Base-by-base conservation (phyloP, 148 eudicot genomes). In the Chenopodium berlandieri region DNA sequence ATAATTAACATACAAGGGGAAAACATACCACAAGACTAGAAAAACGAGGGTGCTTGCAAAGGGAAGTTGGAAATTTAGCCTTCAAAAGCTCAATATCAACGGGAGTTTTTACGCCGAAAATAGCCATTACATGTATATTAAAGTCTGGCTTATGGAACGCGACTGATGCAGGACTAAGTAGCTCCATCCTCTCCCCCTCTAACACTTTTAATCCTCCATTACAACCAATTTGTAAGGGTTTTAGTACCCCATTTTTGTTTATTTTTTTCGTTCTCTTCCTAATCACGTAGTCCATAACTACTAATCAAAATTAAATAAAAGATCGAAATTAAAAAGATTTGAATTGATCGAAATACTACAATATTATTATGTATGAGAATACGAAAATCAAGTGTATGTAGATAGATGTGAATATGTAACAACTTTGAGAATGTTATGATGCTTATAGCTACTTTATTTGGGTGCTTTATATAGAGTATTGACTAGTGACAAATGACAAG, bases 41-140 rank as follows among this genome's bases (percentile, higher is more conserved):
- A 82, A 87, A 87, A 76, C 89, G 89, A 87, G 89, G 89, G 68
- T 87, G 89, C 44, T 84, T 84, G 69, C 84, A 84, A 37, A 87
- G 85, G 75, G 89, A 84, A n/a, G 5, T 12, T 2, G 83, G 87
- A n/a, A 82, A 73, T 75, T 87, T 87, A 46, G 84, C 81, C 85
- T 84, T 87, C 25, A 82, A 9, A 46, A 75, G 23, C 4, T 87
- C 71, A 65, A 82, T 11, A 56, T 84, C 30, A 11, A 87, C 68
- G 11, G 77, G 69, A 79, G 60, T 79, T 63, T 66, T 82, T 34
- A 78, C 31, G 19, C 87, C 89, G 62, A 84, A 11, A 47, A 87
- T 87, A 31, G 87, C 89, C 32, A 87, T 47, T 9, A 82, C 75
- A 27, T 87, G 89, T 65, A 87, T 77, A 37, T 82, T 84, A 30